phyloP scores from a whole-genome alignment of 306 rosid species.

The Dicorynia guianensis region DNA sequence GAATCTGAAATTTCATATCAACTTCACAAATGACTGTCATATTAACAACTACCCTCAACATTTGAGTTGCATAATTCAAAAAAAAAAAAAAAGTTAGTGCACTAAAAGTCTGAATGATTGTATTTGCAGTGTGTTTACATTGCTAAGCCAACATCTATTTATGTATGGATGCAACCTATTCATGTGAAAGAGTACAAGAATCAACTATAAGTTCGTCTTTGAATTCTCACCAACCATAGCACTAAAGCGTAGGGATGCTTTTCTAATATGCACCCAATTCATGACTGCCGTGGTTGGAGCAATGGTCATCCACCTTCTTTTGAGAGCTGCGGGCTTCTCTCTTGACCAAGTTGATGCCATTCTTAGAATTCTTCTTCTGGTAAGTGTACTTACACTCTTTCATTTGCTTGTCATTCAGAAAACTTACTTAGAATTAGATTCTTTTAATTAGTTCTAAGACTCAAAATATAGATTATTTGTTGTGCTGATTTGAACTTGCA shows the following conservation, averaged over 20 bases:
- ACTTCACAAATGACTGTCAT: no score
- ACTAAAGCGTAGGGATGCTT: slow-evolving; percentile 78
- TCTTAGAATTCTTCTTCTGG: slow-evolving; percentile 77
- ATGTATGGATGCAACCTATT: slow-evolving; percentile 92
- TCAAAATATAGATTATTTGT: no score
- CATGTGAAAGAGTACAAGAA: slow-evolving; percentile 82
- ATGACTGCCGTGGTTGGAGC: slow-evolving; percentile 83
- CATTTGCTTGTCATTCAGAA: background rate
- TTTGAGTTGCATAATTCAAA: no score
- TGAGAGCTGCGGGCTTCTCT: slow-evolving; percentile 65
- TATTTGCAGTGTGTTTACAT: slow-evolving; percentile 76
- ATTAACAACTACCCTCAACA: no score
- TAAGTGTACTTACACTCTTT: slow-evolving; percentile 35
- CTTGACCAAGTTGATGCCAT: slow-evolving; percentile 74
- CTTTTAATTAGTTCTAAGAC: background rate
- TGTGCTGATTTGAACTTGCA: slow-evolving; percentile 32
- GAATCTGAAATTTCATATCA: no score
- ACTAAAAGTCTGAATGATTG: no score
- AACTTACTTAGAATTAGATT: background rate
- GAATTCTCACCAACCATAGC: slow-evolving; percentile 77
- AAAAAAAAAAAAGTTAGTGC: no score
- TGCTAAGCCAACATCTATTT: slow-evolving; percentile 86
- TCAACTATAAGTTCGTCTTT: slow-evolving; percentile 86
- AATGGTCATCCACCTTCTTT: slow-evolving; percentile 76
- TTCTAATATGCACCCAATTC: slow-evolving; percentile 74